A percentile compares a stretch with the other conserved stretches of the same genome.
These are phyloP conservation scores for Agrocybe chaxingu DNA, from an alignment of 768 basidiomycete genomes.

Conservation along the genomic window DNA sequence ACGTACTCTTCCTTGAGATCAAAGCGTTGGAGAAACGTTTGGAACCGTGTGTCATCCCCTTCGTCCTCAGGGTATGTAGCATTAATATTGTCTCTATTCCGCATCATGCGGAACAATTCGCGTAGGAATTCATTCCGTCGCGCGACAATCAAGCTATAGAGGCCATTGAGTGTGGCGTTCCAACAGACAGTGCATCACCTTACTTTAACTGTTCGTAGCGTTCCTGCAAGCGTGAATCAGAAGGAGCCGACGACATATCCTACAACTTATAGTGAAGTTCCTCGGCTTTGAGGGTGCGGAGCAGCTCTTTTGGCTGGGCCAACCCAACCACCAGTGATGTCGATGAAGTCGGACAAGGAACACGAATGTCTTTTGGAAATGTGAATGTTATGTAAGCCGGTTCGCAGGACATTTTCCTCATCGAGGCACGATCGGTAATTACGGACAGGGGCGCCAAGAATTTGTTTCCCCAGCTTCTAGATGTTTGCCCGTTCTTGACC, in stretches of 20 bases:
- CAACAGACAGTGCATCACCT: constrained; percentile 9
- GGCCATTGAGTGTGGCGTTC: constrained; percentile 3
- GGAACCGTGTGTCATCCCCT: constrained; percentile 40
- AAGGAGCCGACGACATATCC: constrained; percentile 12
- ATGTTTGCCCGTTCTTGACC: no score
- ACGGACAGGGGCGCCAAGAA: no score
- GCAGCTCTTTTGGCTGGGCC: no score
- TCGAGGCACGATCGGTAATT: no score
- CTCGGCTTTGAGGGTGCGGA: neutral
- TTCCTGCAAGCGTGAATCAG: constrained; percentile 27
- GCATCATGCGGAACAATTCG: constrained; percentile 69
- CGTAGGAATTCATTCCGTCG: constrained; percentile 69
- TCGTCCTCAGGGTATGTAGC: constrained; percentile 34
- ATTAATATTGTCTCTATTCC: constrained; percentile 45
- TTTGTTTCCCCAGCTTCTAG: no score
- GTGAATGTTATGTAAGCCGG: no score
- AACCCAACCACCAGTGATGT: no score
- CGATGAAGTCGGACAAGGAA: no score
- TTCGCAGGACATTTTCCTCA: no score
- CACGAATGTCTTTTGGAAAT: no score
- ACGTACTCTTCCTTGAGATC: constrained; percentile 50
- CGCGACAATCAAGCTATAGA: constrained; percentile 52
- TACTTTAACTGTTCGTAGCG: constrained; percentile 43
- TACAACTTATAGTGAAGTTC: neutral
- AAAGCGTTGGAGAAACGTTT: constrained; percentile 52